A percentile compares a stretch with the other conserved stretches of the same genome.
phyloP scores from a whole-genome alignment of 2,329 filamentous ascomycete genomes.

The Xylariales sp. region DNA sequence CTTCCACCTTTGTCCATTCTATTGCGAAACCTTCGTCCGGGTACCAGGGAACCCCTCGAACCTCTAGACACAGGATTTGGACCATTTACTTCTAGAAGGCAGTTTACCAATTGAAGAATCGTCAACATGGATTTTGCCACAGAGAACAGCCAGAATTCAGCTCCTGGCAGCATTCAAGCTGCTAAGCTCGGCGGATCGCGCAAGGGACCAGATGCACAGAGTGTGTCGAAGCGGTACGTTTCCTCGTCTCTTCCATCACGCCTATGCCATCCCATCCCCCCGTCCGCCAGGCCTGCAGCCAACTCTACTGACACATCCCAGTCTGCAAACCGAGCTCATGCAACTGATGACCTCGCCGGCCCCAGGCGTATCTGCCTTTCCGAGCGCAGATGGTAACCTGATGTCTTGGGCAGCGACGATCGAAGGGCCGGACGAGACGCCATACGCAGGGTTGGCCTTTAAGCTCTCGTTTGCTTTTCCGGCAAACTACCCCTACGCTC shows the following conservation, averaged over 20 bases:
- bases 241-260: too few species aligned
- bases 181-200: constrained; percentile 56
- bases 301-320: constrained; percentile 37
- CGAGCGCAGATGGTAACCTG: constrained; percentile 82
- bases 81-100: too few species aligned
- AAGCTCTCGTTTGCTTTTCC: constrained; percentile 93
- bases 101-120: too few species aligned
- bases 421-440: constrained; percentile 83
- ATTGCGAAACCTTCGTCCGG: constrained; percentile 5
- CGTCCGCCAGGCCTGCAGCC: too few species aligned
- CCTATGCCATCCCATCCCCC: too few species aligned
- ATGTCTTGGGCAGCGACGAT: constrained; percentile 94
- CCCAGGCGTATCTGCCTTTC: constrained; percentile 92
- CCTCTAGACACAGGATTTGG: too few species aligned
- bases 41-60: neutral
- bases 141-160: constrained; percentile 64
- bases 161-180: constrained; percentile 56
- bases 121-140: constrained; percentile 50
- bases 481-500: constrained; percentile 84
- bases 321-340: constrained; percentile 96
- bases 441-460: constrained; percentile 81
- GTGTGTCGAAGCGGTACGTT: constrained; percentile 39
- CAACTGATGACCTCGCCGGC: constrained; percentile 94
- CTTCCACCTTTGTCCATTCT: too few species aligned
- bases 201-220: constrained; percentile 62